These are phyloP conservation scores for Drosera spatulata DNA, from an alignment of 179 eudicot genomes.

Conservation along the genomic window DNA sequence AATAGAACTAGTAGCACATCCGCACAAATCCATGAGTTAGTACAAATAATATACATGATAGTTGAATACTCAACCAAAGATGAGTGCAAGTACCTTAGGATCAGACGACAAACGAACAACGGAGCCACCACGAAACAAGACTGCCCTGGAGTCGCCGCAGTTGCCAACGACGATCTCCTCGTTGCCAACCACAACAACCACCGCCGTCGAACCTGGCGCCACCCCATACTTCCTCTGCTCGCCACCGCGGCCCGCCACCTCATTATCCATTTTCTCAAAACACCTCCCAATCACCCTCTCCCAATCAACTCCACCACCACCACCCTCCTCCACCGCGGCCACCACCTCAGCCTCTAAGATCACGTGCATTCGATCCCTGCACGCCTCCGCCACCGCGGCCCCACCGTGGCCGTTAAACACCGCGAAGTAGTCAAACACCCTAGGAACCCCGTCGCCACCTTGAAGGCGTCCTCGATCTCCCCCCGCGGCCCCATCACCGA, in stretches of 20 bases:
- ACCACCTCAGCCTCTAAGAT: too few relatives aligned
- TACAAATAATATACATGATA: too few relatives aligned
- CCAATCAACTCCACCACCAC: too few relatives aligned
- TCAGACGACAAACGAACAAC: conserved; percentile 41
- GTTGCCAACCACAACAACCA: conserved; percentile 33
- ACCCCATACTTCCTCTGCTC: conserved; percentile 13
- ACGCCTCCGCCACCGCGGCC: conserved; percentile 21
- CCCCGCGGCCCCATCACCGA: conserved; percentile 15
- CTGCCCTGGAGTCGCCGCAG: conserved; percentile 69
- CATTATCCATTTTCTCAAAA: conserved; percentile 39
- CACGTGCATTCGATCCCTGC: conserved; percentile 10
- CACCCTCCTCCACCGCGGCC: too few relatives aligned
- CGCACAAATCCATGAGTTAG: too few relatives aligned
- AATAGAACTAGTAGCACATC: too few relatives aligned
- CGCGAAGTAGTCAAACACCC: conserved; percentile 11
- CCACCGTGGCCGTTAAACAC: conserved; percentile 34
- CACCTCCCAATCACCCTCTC: conserved; percentile 23
- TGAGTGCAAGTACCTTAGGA: conserved; percentile 36
- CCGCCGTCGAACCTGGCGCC: conserved; percentile 50
- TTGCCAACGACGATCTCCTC: conserved; percentile 47
- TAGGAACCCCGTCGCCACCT: conserved; percentile 8
- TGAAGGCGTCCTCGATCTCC: conserved; percentile 26
- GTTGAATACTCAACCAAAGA: too few relatives aligned
- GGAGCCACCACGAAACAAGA: conserved; percentile 29
- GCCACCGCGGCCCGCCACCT: conserved; percentile 23